These are phyloP conservation scores for Tolypocladium tropicale DNA, from an alignment of 2,329 filamentous ascomycete species.

Conservation along the genomic window DNA sequence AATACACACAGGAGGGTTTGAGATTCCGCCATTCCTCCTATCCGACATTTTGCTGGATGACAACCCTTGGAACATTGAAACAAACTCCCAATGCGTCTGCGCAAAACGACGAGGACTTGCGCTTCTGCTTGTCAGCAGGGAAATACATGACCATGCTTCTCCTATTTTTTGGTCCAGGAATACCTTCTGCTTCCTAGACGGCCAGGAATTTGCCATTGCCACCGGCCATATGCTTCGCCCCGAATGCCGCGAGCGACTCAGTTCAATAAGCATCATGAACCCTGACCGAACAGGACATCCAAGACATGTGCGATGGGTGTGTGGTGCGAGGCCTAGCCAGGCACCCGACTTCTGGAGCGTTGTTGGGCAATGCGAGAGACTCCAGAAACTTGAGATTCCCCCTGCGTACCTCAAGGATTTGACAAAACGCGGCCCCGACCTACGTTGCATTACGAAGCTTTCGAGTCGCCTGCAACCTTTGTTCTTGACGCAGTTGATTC, in stretches of 20 bases:
- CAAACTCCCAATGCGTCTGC: background rate
- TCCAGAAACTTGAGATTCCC: background rate
- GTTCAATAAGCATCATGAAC: background rate
- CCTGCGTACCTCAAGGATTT: background rate
- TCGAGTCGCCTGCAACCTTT: background rate
- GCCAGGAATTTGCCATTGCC: background rate
- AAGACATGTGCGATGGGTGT: background rate
- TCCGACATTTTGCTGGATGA: no score
- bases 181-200: background rate
- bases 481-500: background rate
- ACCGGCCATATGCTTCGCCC: background rate
- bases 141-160: background rate
- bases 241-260: background rate
- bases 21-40: no score
- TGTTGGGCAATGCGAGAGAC: background rate
- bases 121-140: background rate
- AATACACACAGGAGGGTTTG: no score
- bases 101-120: background rate
- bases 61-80: no score
- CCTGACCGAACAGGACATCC: background rate
- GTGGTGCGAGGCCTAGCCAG: background rate
- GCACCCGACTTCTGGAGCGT: background rate
- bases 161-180: background rate
- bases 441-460: background rate
- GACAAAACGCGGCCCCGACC: background rate